A percentile compares a stretch with the other conserved stretches of the same genome.
Evolutionary conservation across 2,329 filamentous ascomycete species (phyloP).

Genomic region (Phialophora tarda): DNA sequence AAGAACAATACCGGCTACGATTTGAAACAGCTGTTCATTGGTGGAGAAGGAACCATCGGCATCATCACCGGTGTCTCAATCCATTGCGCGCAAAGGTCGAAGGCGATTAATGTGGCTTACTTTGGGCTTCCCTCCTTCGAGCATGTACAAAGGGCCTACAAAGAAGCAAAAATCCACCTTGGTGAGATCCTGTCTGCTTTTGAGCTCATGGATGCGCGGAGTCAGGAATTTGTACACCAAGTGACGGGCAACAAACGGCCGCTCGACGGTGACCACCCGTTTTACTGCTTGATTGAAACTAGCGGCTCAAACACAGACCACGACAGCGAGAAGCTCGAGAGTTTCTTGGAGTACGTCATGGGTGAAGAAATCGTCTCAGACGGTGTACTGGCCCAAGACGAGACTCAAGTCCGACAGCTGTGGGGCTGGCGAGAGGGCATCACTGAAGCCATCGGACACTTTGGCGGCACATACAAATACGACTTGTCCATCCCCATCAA

Average conservation of each 20-base stretch:
- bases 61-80: constrained; percentile 91
- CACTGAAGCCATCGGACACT: constrained; percentile 84
- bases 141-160: constrained; percentile 83
- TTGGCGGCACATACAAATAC: constrained; percentile 97
- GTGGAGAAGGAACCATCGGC: constrained; percentile 91
- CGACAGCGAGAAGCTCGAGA: constrained; percentile 87
- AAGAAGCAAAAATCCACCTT: constrained; percentile 85
- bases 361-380: constrained; percentile 82
- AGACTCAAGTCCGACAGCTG: constrained; percentile 82
- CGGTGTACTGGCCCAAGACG: constrained; percentile 89
- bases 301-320: constrained; percentile 94
- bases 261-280: constrained; percentile 81
- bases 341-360: constrained; percentile 92
- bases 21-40: constrained; percentile 94
- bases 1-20: constrained; percentile 99
- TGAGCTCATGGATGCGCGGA: constrained; percentile 90
- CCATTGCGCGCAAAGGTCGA: constrained; percentile 83
- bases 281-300: constrained; percentile 97
- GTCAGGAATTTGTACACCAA: constrained; percentile 75
- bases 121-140: constrained; percentile 91
- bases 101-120: constrained; percentile 92
- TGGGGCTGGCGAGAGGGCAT: constrained; percentile 96
- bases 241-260: constrained; percentile 80
- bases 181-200: constrained; percentile 97
- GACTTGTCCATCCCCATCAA: constrained; percentile 91